phyloP scores from a whole-genome alignment of 345 rosid genomes.

The Fremontodendron californicum region DNA sequence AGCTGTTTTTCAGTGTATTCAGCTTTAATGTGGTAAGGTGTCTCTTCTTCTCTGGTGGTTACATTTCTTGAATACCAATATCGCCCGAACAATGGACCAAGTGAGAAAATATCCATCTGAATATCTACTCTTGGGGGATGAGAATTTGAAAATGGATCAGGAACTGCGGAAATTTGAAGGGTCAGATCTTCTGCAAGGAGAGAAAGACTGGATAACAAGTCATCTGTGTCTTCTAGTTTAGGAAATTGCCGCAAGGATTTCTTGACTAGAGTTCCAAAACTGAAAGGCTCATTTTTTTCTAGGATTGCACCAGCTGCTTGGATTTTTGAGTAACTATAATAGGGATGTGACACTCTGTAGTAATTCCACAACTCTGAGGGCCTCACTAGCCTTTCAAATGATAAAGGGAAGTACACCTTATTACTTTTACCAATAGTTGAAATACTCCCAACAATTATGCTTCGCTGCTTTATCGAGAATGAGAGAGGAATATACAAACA shows the following conservation, averaged over 20 bases:
- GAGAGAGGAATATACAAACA: slow-evolving; percentile 69
- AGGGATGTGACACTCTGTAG: slow-evolving; percentile 42
- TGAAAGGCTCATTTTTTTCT: slow-evolving; percentile 58
- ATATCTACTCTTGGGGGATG: slow-evolving; percentile 26
- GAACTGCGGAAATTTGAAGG: slow-evolving; percentile 51
- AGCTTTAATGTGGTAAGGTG: slow-evolving; percentile 46
- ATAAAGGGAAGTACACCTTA: slow-evolving; percentile 49
- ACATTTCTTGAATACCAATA: slow-evolving; percentile 44
- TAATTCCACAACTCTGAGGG: slow-evolving; percentile 70
- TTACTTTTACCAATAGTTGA: slow-evolving; percentile 34
- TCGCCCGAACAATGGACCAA: slow-evolving; percentile 64
- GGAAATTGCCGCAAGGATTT: slow-evolving; percentile 75
- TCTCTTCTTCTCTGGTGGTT: slow-evolving; percentile 32
- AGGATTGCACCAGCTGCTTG: slow-evolving; percentile 54
- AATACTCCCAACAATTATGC: slow-evolving; percentile 65
- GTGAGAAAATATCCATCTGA: slow-evolving; percentile 59
- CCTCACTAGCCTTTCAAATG: slow-evolving; percentile 65
- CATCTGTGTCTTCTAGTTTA: slow-evolving; percentile 56
- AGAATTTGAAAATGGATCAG: slow-evolving; percentile 35
- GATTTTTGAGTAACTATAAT: slow-evolving; percentile 65
- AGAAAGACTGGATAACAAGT: slow-evolving; percentile 50
- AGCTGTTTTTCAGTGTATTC: slow-evolving; percentile 74
- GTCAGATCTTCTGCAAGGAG: slow-evolving; percentile 75
- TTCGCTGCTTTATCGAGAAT: slow-evolving; percentile 71
- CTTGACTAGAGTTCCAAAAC: slow-evolving; percentile 61